phyloP scores from a whole-genome alignment of 371 early-diverging fungal species.

The Rhizopus delemar region DNA sequence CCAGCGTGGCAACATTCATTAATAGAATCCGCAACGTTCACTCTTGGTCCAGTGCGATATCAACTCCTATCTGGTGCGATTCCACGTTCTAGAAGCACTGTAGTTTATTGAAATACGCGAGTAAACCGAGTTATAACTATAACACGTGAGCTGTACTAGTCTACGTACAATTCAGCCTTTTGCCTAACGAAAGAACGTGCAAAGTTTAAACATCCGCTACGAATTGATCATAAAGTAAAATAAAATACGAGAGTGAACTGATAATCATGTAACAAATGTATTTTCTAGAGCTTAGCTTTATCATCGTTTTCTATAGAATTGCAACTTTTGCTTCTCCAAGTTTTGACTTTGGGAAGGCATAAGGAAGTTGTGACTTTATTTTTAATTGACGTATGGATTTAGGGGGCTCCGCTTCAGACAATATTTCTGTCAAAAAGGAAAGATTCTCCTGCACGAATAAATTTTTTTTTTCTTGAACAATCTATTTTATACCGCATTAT shows the following conservation, averaged over 20 bases:
- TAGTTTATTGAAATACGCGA: background rate
- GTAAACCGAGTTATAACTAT: background rate
- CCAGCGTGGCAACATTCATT: constrained; percentile 1
- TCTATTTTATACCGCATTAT: constrained; percentile 24
- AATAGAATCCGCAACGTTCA: background rate
- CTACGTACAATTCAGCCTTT: background rate
- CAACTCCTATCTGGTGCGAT: too few relatives aligned
- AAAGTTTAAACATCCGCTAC: constrained; percentile 1
- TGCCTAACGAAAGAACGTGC: constrained; percentile 1
- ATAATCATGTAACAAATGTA: too few relatives aligned
- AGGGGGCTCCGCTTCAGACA: constrained; percentile 1
- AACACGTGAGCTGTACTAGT: background rate
- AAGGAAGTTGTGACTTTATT: background rate
- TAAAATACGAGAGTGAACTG: too few relatives aligned
- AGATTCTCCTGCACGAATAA: constrained; percentile 3
- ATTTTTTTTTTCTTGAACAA: constrained; percentile 2
- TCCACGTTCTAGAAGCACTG: background rate
- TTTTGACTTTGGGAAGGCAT: too few relatives aligned
- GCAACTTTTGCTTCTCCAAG: background rate
- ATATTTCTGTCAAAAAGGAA: constrained; percentile 2
- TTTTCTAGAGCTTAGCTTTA: too few relatives aligned
- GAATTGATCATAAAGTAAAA: background rate
- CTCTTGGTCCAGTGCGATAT: background rate
- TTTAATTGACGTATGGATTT: background rate
- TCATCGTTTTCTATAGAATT: too few relatives aligned